Evolutionary conservation across 805 yeast species (phyloP).

Genomic region (Cyberlindnera mycetangii): DNA sequence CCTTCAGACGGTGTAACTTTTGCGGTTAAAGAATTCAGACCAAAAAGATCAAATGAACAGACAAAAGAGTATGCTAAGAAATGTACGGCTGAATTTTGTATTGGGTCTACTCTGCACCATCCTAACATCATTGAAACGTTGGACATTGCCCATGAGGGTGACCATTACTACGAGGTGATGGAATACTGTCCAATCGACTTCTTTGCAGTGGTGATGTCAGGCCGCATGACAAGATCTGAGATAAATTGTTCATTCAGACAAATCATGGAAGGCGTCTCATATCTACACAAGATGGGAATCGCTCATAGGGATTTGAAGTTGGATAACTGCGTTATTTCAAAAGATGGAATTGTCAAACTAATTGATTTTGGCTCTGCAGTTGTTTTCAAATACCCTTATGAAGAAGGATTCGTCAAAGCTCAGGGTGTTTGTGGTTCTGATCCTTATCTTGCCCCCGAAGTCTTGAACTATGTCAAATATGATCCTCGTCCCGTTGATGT

Average conservation of each 20-base stretch:
- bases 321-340: slow-evolving; percentile 78
- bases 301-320: slow-evolving; percentile 82
- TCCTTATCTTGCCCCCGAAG: slow-evolving; percentile 86
- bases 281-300: slow-evolving; percentile 72
- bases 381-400: slow-evolving; percentile 75
- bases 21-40: slow-evolving; percentile 82
- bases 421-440: slow-evolving; percentile 84
- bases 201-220: slow-evolving; percentile 85
- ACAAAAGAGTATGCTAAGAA: slow-evolving; percentile 79
- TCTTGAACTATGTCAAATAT: slow-evolving; percentile 44
- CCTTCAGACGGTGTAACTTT: slow-evolving; percentile 68
- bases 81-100: slow-evolving; percentile 86
- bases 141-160: slow-evolving; percentile 57
- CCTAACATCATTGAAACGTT: slow-evolving; percentile 78
- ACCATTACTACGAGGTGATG: slow-evolving; percentile 78
- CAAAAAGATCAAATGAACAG: slow-evolving; percentile 65
- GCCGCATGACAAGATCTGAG: slow-evolving; percentile 76
- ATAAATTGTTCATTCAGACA: slow-evolving; percentile 81
- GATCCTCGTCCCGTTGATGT: slow-evolving; percentile 79
- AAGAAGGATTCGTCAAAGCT: slow-evolving; percentile 52
- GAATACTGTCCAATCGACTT: slow-evolving; percentile 84
- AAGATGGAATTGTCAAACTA: slow-evolving; percentile 68
- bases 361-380: slow-evolving; percentile 87
- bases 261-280: slow-evolving; percentile 66
- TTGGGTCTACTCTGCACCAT: slow-evolving; percentile 78